Evolutionary conservation across 257 asterid species (phyloP), one percentile per base, ranked within the genome.

Genomic region (Striga asiatica): DNA sequence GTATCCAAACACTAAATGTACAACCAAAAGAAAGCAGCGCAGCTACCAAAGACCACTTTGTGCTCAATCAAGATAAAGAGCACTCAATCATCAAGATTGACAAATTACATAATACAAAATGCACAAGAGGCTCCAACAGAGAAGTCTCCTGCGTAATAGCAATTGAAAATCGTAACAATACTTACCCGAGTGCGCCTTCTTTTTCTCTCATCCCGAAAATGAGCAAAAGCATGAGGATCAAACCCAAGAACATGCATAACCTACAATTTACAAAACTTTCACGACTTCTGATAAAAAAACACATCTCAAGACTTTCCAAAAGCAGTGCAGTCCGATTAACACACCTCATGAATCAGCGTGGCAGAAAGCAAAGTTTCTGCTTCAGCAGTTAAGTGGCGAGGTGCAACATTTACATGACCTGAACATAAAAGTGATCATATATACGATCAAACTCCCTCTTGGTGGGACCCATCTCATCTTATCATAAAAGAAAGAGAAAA

Each of bases 371-470:
- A 74, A 56, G 85, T 85, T 69, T 89, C 95, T 2, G 97, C 95
- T 74, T 89, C 97, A 53, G 95, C 92, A 74, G 97, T 89, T 82
- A 89, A 82, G 78, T 89, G 94, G 39, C 97, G 95, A 68, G 97
- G 97, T 45, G 97, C 94, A 67, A 89, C 97, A 74, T 89, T 89
- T n/a, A 89, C 97, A 64, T 89, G 97, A 45, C 95, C 97, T 88
- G 81, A 57, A 66, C 48, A 46, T 64, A 70, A 54, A 49, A 18
- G 28, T 42, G 20, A 0, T 18, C 27, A 49, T 17, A 56, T 46
- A 20, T 19, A 12, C 27, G 24, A 31, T 5, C 24, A 50, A 47
- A 62, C 34, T 17, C 27, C 21, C 48, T 41, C 8, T 43, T 11
- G 16, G 8, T 10, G 11, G 3, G 18, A 7, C n/a, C 9, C 27